Evolutionary conservation across 2,329 filamentous ascomycete genomes (phyloP).

Genomic region (Cladosporium sp.): DNA sequence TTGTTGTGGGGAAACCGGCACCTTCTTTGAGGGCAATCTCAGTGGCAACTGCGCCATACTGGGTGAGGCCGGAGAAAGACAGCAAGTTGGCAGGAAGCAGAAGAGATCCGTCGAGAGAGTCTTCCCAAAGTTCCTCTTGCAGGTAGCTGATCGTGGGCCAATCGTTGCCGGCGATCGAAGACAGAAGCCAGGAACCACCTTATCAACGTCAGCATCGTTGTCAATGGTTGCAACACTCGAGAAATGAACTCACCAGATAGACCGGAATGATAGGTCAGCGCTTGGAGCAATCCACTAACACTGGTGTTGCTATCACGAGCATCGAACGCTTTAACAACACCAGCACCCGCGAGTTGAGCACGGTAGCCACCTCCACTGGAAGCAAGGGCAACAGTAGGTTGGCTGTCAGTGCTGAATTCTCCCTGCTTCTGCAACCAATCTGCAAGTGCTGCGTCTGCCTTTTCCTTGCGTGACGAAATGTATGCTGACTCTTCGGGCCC

Average conservation of each 20-base stretch:
- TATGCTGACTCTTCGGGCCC: constrained; percentile 44
- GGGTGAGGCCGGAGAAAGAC: constrained; percentile 29
- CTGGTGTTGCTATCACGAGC: constrained; percentile 43
- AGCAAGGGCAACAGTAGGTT: constrained; percentile 47
- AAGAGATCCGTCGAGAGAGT: constrained; percentile 42
- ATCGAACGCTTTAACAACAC: constrained; percentile 50
- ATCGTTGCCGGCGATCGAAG: constrained; percentile 50
- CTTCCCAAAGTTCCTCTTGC: constrained; percentile 44
- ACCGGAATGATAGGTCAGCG: constrained; percentile 49
- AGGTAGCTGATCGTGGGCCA: constrained; percentile 49
- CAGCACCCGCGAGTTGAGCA: constrained; percentile 43
- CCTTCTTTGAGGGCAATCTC: constrained; percentile 42
- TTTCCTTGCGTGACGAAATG: constrained; percentile 41
- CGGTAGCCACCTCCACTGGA: constrained; percentile 49
- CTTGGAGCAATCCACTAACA: constrained; percentile 49
- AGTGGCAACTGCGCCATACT: constrained; percentile 37
- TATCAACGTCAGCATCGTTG: constrained; percentile 30
- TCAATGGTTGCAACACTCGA: background rate
- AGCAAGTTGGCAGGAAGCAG: constrained; percentile 41
- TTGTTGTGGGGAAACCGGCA: constrained; percentile 44
- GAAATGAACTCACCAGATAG: constrained; percentile 7
- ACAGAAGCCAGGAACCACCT: constrained; percentile 51
- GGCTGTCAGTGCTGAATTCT: constrained; percentile 39
- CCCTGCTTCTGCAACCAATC: constrained; percentile 45
- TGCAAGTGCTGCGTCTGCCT: constrained; percentile 43